phyloP scores from a whole-genome alignment of 73 alveolate genomes.

The Symbiodinium pilosum region DNA sequence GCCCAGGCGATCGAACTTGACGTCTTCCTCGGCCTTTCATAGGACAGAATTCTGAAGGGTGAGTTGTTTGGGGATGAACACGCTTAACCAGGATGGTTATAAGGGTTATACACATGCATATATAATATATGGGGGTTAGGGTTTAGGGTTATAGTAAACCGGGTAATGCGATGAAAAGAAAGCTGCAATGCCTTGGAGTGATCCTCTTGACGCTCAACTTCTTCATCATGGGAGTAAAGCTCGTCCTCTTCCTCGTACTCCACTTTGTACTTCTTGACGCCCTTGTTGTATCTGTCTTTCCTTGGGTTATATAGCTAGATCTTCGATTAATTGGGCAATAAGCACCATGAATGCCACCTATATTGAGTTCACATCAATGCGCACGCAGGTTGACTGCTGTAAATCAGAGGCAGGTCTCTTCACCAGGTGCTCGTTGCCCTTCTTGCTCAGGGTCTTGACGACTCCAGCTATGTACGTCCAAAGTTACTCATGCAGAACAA shows the following conservation, averaged over 20 bases:
- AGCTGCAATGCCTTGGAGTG: background rate
- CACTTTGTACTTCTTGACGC: background rate
- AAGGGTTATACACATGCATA: no score
- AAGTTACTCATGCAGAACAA: background rate
- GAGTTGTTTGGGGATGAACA: background rate
- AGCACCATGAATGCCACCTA: background rate
- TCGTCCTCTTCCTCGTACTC: conserved; percentile 25
- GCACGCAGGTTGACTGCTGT: background rate
- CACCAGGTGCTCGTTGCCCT: background rate
- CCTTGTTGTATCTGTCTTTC: conserved; percentile 28
- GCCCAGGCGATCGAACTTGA: background rate
- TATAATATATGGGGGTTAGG: no score
- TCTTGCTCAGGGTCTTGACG: no score
- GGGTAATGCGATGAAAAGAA: background rate
- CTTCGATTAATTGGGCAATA: background rate
- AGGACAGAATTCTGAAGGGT: no score
- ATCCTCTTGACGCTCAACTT: background rate
- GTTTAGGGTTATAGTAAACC: background rate
- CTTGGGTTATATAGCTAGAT: background rate
- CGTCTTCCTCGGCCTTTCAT: background rate
- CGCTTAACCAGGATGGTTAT: background rate
- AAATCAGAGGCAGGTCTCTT: background rate
- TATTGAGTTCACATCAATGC: background rate
- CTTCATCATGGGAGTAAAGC: background rate
- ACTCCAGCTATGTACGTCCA: background rate